A percentile compares a stretch with the other conserved stretches of the same genome.
Evolutionary conservation across 2,329 filamentous ascomycete species (phyloP).

Genomic region (Colletotrichum musae): DNA sequence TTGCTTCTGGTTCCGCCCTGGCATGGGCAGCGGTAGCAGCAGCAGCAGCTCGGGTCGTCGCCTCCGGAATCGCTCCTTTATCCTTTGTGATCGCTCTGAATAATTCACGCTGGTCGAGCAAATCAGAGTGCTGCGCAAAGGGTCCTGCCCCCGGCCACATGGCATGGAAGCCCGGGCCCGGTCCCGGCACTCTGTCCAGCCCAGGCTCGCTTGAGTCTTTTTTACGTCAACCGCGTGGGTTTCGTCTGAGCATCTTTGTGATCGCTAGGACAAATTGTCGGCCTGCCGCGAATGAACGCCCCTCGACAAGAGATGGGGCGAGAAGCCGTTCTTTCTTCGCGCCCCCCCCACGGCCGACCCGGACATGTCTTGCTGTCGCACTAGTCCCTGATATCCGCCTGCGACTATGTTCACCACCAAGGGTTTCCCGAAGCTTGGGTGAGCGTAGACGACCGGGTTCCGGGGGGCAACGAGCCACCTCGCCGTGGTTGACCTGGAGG

Average conservation of each 20-base stretch:
- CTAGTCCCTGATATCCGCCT: constrained; percentile 32
- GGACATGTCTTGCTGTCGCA: constrained; percentile 33
- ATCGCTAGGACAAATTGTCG: constrained; percentile 36
- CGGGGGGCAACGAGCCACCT: constrained; percentile 14
- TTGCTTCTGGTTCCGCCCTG: background rate
- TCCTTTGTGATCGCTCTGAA: constrained; percentile 37
- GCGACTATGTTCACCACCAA: constrained; percentile 23
- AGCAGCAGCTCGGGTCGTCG: constrained; percentile 30
- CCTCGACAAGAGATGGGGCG: constrained; percentile 25
- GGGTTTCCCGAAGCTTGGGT: constrained; percentile 25
- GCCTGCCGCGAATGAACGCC: constrained; percentile 35
- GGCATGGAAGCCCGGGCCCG: constrained; percentile 31
- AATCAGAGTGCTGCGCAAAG: constrained; percentile 38
- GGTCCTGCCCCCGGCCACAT: constrained; percentile 24
- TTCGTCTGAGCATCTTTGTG: constrained; percentile 32
- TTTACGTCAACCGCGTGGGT: constrained; percentile 40
- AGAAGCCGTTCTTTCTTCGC: constrained; percentile 21
- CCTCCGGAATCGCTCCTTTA: constrained; percentile 40
- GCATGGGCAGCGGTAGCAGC: background rate
- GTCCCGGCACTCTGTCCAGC: constrained; percentile 39
- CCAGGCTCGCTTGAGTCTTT: constrained; percentile 34
- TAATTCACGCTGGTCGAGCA: constrained; percentile 31
- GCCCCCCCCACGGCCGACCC: constrained; percentile 37
- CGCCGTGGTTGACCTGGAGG: constrained; percentile 29
- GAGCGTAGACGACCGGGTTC: constrained; percentile 13